A percentile compares a stretch with the other conserved stretches of the same genome.
phyloP scores from a whole-genome alignment of 2,329 filamentous ascomycete species.

The Hortaea sp. region DNA sequence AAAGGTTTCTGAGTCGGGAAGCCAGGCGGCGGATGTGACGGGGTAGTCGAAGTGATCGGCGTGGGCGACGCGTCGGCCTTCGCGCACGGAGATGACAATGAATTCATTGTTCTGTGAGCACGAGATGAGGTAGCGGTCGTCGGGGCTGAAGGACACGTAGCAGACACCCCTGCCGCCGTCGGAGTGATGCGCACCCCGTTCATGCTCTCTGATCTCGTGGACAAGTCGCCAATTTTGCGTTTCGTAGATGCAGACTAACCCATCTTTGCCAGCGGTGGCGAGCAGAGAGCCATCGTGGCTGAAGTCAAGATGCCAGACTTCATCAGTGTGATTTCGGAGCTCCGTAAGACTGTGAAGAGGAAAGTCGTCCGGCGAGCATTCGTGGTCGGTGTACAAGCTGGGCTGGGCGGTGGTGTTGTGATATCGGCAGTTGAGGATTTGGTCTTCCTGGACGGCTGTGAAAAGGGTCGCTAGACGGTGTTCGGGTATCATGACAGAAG shows the following conservation, averaged over 20 bases:
- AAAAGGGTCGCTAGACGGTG: conserved; percentile 74
- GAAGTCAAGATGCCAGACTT: conserved; percentile 88
- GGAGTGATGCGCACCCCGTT: conserved; percentile 9
- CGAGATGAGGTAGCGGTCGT: conserved; percentile 75
- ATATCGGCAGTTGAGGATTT: conserved; percentile 76
- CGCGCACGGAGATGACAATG: conserved; percentile 21
- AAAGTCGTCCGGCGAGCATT: conserved; percentile 70
- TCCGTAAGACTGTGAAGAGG: conserved; percentile 63
- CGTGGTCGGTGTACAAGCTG: conserved; percentile 81
- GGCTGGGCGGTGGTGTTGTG: conserved; percentile 73
- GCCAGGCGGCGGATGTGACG: conserved; percentile 85
- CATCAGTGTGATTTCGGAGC: conserved; percentile 62
- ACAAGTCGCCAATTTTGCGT: conserved; percentile 58
- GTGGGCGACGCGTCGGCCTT: conserved; percentile 50
- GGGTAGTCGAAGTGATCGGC: conserved; percentile 69
- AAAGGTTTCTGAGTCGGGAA: conserved; percentile 65
- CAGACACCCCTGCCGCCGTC: conserved; percentile 49
- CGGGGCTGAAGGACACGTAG: conserved; percentile 83
- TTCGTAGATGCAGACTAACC: conserved; percentile 72
- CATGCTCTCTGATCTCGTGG: conserved; percentile 31
- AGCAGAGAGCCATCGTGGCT: conserved; percentile 77
- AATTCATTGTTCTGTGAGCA: conserved; percentile 45
- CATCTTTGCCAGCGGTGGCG: conserved; percentile 71
- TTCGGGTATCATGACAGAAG: conserved; percentile 92
- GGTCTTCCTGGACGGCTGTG: conserved; percentile 70